These are phyloP conservation scores for Corynascus novoguineensis DNA, from an alignment of 495 filamentous ascomycete species.

Conservation along the genomic window DNA sequence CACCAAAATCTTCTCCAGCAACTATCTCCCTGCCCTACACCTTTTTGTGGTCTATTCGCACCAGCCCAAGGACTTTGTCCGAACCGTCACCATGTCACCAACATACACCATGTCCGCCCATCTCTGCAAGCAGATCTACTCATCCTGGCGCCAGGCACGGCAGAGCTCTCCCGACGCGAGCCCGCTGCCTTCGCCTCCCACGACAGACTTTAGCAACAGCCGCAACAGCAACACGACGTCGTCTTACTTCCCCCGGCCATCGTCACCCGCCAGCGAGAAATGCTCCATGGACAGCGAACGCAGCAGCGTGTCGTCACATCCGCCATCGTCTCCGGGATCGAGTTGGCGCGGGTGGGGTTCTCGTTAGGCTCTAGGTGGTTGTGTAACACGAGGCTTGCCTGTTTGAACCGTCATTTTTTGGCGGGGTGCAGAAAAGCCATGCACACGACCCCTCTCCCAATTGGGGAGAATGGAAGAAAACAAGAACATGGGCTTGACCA, in stretches of 20 bases:
- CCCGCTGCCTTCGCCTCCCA: slow-evolving; percentile 25
- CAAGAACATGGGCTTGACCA: too few relatives aligned
- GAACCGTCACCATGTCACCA: slow-evolving; percentile 39
- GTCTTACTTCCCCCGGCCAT: slow-evolving; percentile 34
- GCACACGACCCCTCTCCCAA: too few relatives aligned
- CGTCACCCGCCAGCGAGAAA: slow-evolving; percentile 34
- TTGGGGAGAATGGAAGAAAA: too few relatives aligned
- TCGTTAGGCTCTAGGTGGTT: slow-evolving; percentile 19
- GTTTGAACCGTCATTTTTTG: too few relatives aligned
- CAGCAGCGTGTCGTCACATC: slow-evolving; percentile 8
- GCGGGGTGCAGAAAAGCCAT: too few relatives aligned
- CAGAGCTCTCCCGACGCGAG: slow-evolving; percentile 33
- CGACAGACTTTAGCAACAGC: not conserved
- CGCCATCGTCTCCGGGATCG: slow-evolving; percentile 11
- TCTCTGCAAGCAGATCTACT: slow-evolving; percentile 47
- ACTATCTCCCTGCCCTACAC: not conserved
- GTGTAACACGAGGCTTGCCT: too few relatives aligned
- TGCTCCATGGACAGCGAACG: slow-evolving; percentile 42
- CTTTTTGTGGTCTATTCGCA: not conserved
- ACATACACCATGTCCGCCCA: slow-evolving; percentile 51
- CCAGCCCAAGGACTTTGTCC: not conserved
- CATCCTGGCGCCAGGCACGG: slow-evolving; percentile 40
- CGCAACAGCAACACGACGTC: slow-evolving; percentile 5
- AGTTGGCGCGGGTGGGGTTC: slow-evolving; percentile 26
- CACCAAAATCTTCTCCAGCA: not conserved